Percentiles rank a stretch among this genome's conserved stretches.
Evolutionary conservation across 345 rosid genomes (phyloP).

Genomic region (Gossypioides kirkii): DNA sequence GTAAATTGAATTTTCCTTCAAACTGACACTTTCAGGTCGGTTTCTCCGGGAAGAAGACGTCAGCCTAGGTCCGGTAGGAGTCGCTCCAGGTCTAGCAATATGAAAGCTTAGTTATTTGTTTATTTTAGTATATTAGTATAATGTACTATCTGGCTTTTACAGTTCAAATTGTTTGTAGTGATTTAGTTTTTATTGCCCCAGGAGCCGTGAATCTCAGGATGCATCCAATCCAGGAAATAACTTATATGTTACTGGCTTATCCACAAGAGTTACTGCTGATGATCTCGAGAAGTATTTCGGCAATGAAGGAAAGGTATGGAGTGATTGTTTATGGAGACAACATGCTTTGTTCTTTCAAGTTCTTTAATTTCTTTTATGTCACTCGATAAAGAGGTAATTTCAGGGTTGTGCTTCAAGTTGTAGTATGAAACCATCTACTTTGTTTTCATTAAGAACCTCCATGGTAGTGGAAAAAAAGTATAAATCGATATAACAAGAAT

Average conservation of each 20-base stretch:
- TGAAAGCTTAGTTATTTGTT: background rate
- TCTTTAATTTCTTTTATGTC: background rate
- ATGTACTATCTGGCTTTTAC: background rate
- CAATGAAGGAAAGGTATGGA: constrained; percentile 56
- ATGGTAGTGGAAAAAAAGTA: background rate
- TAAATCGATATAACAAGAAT: background rate
- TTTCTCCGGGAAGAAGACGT: constrained; percentile 35
- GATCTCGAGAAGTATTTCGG: constrained; percentile 54
- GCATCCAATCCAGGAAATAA: constrained; percentile 56
- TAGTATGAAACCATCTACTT: background rate
- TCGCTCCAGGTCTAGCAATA: constrained; percentile 58
- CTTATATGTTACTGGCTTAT: constrained; percentile 62
- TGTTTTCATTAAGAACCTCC: background rate
- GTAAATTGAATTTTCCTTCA: no score
- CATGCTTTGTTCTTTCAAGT: background rate
- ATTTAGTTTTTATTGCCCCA: constrained; percentile 21
- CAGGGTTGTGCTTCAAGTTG: background rate
- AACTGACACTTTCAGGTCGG: constrained; percentile 31
- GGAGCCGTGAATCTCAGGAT: constrained; percentile 40
- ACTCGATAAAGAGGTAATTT: background rate
- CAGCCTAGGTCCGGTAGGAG: constrained; percentile 45
- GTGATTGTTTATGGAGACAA: background rate
- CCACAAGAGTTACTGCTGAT: constrained; percentile 40
- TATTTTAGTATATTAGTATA: background rate
- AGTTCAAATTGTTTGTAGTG: background rate